Base-by-base conservation (phyloP, 306 rosid species). In the Corylus avellana region DNA sequence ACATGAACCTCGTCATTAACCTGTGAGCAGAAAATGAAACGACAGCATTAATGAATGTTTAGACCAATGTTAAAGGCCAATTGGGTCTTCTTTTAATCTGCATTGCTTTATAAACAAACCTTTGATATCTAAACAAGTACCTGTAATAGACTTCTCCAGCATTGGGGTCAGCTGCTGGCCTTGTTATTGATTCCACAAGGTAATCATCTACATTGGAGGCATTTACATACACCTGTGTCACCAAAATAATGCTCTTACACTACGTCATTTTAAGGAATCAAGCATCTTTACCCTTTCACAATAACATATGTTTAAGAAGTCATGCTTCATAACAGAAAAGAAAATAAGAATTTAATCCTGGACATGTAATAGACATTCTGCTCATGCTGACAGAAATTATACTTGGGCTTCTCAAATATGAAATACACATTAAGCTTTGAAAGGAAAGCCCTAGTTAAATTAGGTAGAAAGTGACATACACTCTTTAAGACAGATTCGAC, bases 111-210 rank as follows among this genome's bases (percentile, higher is more conserved):
- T 44, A 42, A 18, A 25, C 49, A 70, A 27, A 70, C 32, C 22
- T 72, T 11, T 48, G 10, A 57, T 32, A 76, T 20, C 12, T n/a
- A 46, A 62, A 49, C 74, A 77, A 42, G 63, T 79, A 91, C 97
- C 98, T 88, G 90, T 95, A 95, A 77, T 89, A 95, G 81, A 93
- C 98, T 88, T 93, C 99, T 78, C 97, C 93, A 0, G 99, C 94
- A 70, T 93, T 93, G 54, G 96, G 96, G 76, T 95, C 98, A 62
- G 92, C 92, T 72, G 98, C 97, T 74, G 99, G 98, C 76, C 83
- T 85, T 70, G 89, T 81, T 81, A 93, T 95, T 39, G 99, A 95
- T 70, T 95, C 88, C 79, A 95, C 97, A 58, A 93, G 97, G 86
- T 95, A 93, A 80, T 93, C 96, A 82, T 95, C 99, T 71, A 90